These are phyloP conservation scores for Aspergillus tamarii DNA, from an alignment of 2,329 filamentous ascomycete genomes.

Conservation along the genomic window DNA sequence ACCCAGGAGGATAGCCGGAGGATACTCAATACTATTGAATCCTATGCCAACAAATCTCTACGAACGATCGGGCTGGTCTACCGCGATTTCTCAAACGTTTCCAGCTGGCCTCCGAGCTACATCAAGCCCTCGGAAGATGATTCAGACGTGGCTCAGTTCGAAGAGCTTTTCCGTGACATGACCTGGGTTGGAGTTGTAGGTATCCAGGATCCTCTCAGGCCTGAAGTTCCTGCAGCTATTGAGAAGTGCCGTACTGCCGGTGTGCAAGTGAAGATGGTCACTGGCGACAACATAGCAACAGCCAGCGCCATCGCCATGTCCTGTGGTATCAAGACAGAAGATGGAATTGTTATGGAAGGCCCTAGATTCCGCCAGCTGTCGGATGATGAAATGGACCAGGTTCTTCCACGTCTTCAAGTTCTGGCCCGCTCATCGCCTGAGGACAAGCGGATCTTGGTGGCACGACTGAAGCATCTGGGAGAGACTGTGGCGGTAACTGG, in stretches of 20 bases:
- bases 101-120: conserved; percentile 65
- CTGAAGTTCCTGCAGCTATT: conserved; percentile 70
- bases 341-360: conserved; percentile 69
- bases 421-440: conserved; percentile 68
- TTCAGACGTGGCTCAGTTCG: conserved; percentile 64
- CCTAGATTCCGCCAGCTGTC: conserved; percentile 66
- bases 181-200: conserved; percentile 72
- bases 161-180: conserved; percentile 72
- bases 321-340: conserved; percentile 67
- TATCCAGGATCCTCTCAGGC: conserved; percentile 73
- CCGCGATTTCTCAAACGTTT: conserved; percentile 72
- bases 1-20: conserved; percentile 30
- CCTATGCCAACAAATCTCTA: conserved; percentile 60
- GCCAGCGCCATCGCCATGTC: conserved; percentile 73
- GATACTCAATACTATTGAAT: conserved; percentile 41
- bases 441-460: conserved; percentile 67
- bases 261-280: conserved; percentile 74
- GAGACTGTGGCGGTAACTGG: conserved; percentile 67
- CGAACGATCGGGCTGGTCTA: conserved; percentile 76
- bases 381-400: conserved; percentile 60
- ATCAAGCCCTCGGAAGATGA: conserved; percentile 64
- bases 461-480: conserved; percentile 63
- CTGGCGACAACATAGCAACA: conserved; percentile 71
- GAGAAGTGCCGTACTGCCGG: conserved; percentile 68
- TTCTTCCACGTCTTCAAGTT: conserved; percentile 64